Evolutionary conservation across 495 filamentous ascomycete genomes (phyloP), one percentile per base, ranked within the genome.

Genomic region (Tuber brumale): DNA sequence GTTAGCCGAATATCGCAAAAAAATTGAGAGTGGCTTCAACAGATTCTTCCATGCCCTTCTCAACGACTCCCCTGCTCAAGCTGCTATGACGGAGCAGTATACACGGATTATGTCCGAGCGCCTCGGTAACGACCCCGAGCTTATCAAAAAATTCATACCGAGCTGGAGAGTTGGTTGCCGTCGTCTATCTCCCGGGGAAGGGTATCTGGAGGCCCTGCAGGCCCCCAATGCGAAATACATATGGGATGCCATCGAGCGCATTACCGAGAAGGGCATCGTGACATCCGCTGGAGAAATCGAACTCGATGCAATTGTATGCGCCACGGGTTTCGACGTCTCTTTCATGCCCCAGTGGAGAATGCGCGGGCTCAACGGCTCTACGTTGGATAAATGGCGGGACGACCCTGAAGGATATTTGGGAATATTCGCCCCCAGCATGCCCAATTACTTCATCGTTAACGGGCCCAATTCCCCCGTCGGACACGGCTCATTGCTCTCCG

Each of bases 381-480:
- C 81, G 5, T 79, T 85, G 4, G 84, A 83, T 39, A 84, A 80
- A 78, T 76, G 73, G 69, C 88, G 87, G 8, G 71, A 77, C 12
- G 70, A 84, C 14, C 81, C 81, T 1, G 80, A 80, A 72, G 83
- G 84, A 7, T 88, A 86, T 70, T 82, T 88, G 57, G 80, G 81
- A 16, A 81, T 86, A 19, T 81, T 82, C 37, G 83, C 81, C 5
- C 81, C 80, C 39, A 79, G 82, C 5, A 85, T 86, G 66, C 86
- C 87, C 0, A 88, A 88, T 74, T 86, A 84, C 27, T 85, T 88
- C 73, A 85, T 86, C 80, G 83, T 90, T 61, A 85, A 86, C 43
- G 90, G 90, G 7, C 89, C 89, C 0, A 87, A 90, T 74, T 85
- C 85, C 41, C 84, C 85, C 0, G 85, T 88, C 14, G 86, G 87